Evolutionary conservation across 495 filamentous ascomycete species (phyloP), one percentile per base, ranked within the genome.

Genomic region (Sordaria brevicollis): DNA sequence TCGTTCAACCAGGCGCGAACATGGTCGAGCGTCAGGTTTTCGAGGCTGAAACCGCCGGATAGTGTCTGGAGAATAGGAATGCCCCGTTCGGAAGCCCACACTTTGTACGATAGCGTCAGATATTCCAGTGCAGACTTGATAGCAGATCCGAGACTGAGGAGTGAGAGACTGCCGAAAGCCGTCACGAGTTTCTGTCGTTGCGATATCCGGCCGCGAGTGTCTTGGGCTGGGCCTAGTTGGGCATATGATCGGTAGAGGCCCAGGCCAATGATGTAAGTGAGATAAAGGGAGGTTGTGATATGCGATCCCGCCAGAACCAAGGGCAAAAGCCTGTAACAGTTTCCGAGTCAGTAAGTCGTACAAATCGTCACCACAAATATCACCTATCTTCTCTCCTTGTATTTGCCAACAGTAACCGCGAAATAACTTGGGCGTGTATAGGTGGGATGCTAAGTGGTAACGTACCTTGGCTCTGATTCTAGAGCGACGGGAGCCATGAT

Each of bases 1-100:
- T 87, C 85, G 38, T 77, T 81, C 70, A 85, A 71, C 86, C 86
- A 87, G 21, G 75, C 74, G 5, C 73, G 76, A 10, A 86, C 49
- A 62, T 62, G 49, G 25, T 62, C 49, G 49, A 2, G 25, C 4
- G 49, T 62, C 5, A 62, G 25, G 49, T 62, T 62, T 1, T 17
- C 13, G 49, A 62, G 49, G 13, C 49, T 62, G 49, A 62, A 62
- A 29, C 49, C 49, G 25, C 49, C 49, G 25, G 49, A 62, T 8
- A 62, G 49, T 31, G 49, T 62, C 3, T 62, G 49, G 11, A 17
- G 11, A 31, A 62, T 4, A 13, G 49, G 74, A 33, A 84, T 71
- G 6, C 79, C 83, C 67, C 83, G 77, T 65, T 85, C 77, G 43
- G 78, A 74, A 5, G 84, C 84, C 85, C 85, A 87, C 17, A 78